Base-by-base conservation (phyloP, 306 rosid genomes). In the Alnus rubra region DNA sequence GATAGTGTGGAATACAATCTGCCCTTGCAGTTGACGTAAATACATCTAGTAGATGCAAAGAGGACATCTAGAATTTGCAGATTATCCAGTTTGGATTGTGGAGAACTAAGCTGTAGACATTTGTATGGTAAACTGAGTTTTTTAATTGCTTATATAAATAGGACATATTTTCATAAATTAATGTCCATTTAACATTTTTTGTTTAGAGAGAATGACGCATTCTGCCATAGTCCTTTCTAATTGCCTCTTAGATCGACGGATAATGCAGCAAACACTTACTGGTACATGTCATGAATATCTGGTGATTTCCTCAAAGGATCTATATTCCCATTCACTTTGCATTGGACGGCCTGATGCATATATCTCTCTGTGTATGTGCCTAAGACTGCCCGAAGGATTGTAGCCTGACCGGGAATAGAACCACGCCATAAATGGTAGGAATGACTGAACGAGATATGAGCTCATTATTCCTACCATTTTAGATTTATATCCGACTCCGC, bases 1-100 rank as follows among this genome's bases (percentile, higher is more conserved):
- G 68, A 75, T 54, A 55, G 67, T 33, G 13, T 42, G 45, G 45
- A 42, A 42, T 42, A 42, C 39, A 30, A 13, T 77, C 79, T 42
- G 51, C 77, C 50, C 55, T 33, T 18, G 65, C 39, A 35, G 35
- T 63, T 53, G 54, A 55, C 80, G 84, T 84, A 80, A 44, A 77
- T 84, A 71, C 10, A 73, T 45, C 18, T 58, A 35, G 55, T 50
- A n/a, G 49, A 45, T 59, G 47, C 69, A 74, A 64, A 53, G 50
- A 54, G 39, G 64, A 50, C 76, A 30, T 69, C 75, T 30, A 8
- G 45, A 63, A 60, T 63, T 42, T 4, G 47, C 67, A 28, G 67
- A 60, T 51, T 47, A 19, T 55, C 30, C 53, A 31, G 33, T 63
- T 75, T 9, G 44, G 80, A 31, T 69, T 70, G 62, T 69, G 28